Base-by-base conservation (phyloP, 768 basidiomycete species). In the Lentinula boryana region DNA sequence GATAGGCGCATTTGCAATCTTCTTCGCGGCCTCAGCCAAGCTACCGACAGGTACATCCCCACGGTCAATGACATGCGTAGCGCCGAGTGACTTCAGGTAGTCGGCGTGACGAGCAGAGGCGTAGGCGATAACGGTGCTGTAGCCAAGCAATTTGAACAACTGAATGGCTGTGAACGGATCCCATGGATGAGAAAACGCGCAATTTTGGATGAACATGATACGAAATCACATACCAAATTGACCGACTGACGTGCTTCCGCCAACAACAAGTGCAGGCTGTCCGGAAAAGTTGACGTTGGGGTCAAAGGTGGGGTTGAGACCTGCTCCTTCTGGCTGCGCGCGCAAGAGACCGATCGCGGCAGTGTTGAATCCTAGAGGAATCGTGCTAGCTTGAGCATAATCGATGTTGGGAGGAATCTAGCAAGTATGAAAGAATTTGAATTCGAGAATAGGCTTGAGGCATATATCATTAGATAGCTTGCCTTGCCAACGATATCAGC, bases 281-380 rank as follows among this genome's bases (percentile, higher is more conserved):
- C 72, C 78, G 40, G 68, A 68, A 63, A 82, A 81, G 48, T 75
- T 78, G 43, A 73, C 74, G 18, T 68, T 71, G 15, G 70, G 64
- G 43, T 72, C 72, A 66, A 77, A 71, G 0, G 80, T 77, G 8
- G 76, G 63, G 56, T 70, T 65, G 56, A 84, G 70, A 54, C 75
- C 77, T 2, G 75, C 68, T 44, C 80, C 80, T 62, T 75, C 68
- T 0, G 74, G 70, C 15, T 46, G 68, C 53, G 60, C 65, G 32
- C 67, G 73, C 67, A 81, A 85, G 18, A 86, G 63, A 2, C 80
- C 84, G n/a, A 78, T 70, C 36, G 78, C 78, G 15, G 81, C 80
- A 18, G 80, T 79, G 7, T 76, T 74, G n/a, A 84, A 63, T 1
- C 73, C 82, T 2, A 80, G 68, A 6, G 84, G 81, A 18, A 85